Evolutionary conservation across 2,329 filamentous ascomycete species (phyloP).

Genomic region (Ophiobolus disseminans): DNA sequence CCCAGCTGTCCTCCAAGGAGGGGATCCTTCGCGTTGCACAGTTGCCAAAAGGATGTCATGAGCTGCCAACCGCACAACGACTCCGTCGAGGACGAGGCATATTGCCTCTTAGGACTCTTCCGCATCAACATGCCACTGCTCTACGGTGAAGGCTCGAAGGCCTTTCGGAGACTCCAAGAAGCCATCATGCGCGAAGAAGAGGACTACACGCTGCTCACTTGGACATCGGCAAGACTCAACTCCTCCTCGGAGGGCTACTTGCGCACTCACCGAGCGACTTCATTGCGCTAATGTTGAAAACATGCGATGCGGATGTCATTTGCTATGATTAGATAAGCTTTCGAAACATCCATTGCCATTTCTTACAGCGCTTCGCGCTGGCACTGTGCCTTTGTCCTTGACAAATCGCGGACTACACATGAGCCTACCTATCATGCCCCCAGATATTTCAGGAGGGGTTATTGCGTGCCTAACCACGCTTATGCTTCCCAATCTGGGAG

Average conservation of each 20-base stretch:
- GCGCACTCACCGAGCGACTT: neutral
- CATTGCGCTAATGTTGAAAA: neutral
- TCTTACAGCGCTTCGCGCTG: neutral
- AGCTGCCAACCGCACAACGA: neutral
- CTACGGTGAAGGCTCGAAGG: neutral
- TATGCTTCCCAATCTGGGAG: too few relatives aligned
- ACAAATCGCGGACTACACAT: neutral
- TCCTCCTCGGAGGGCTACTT: neutral
- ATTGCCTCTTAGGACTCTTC: neutral
- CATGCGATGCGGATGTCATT: neutral
- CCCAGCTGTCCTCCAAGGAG: neutral
- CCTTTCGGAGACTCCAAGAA: neutral
- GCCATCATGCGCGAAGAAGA: neutral
- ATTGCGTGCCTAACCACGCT: too few relatives aligned
- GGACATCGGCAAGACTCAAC: neutral
- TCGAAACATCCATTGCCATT: too few relatives aligned
- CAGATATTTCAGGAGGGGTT: too few relatives aligned
- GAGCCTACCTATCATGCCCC: neutral
- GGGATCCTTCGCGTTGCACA: neutral
- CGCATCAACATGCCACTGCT: neutral
- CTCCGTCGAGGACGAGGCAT: neutral
- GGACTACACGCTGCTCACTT: neutral
- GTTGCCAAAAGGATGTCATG: neutral
- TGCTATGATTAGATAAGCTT: too few relatives aligned
- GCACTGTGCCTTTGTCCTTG: neutral